Conservation (phyloP, 2,329 filamentous ascomycete species). For the Cladosporium sp. region DNA sequence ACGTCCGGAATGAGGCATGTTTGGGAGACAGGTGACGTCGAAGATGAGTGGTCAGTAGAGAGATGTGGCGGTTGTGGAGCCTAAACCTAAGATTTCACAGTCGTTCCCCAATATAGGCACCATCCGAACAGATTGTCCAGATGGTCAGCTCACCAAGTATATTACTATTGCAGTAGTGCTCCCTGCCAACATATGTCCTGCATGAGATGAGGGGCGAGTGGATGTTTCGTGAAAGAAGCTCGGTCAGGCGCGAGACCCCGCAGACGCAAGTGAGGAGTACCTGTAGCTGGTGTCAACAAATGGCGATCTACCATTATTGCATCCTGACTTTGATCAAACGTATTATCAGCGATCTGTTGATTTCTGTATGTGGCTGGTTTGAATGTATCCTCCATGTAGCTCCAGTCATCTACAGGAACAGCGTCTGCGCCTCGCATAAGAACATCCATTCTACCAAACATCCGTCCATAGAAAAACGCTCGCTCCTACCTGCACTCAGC, state of each 20-base stretch:
- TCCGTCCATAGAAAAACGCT: background rate
- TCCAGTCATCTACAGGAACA: background rate
- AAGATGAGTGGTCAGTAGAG: background rate
- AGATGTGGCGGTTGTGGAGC: background rate
- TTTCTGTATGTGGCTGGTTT: background rate
- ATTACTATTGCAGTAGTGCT: background rate
- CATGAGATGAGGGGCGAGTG: background rate
- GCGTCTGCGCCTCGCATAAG: background rate
- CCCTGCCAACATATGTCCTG: background rate
- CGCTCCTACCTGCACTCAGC: background rate
- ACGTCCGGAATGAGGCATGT: conserved; percentile 18
- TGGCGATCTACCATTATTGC: background rate
- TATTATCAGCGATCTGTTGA: background rate
- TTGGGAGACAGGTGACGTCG: background rate
- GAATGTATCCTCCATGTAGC: background rate
- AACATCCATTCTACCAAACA: background rate
- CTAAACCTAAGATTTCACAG: background rate
- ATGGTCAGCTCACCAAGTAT: background rate
- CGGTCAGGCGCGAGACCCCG: conserved; percentile 2
- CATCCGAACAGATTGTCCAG: background rate
- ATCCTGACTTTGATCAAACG: background rate
- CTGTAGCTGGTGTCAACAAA: background rate
- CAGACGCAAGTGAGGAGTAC: background rate
- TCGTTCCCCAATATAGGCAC: background rate
- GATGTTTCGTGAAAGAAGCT: background rate